Percentiles rank a stretch among this genome's conserved stretches.
phyloP scores from a whole-genome alignment of 768 basidiomycete species.

The Lanmaoa pseudosensibilis region DNA sequence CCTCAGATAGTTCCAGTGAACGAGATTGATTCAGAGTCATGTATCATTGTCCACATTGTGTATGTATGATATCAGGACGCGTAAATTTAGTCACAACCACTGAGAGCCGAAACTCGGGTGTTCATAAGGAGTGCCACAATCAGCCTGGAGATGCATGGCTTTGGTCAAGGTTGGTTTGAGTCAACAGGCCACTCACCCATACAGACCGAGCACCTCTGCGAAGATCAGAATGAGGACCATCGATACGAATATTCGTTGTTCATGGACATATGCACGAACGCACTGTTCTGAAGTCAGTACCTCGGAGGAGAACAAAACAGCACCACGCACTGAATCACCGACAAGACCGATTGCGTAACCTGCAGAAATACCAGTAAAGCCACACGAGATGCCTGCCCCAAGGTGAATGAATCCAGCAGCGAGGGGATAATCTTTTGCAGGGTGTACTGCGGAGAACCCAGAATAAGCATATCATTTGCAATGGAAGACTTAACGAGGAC shows the following conservation, averaged over 20 bases:
- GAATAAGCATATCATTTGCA: conserved; percentile 11
- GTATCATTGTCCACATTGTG: conserved; percentile 6
- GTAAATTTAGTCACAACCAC: conserved; percentile 21
- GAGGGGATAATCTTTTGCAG: conserved; percentile 69
- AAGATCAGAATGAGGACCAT: conserved; percentile 98
- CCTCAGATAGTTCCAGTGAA: conserved; percentile 16
- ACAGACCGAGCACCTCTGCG: conserved; percentile 86
- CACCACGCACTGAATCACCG: conserved; percentile 79
- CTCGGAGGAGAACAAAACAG: not conserved
- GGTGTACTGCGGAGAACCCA: conserved; percentile 48
- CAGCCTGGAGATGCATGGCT: conserved; percentile 43
- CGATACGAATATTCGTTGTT: conserved; percentile 86
- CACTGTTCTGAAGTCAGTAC: conserved; percentile 49
- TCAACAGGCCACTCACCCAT: conserved; percentile 54
- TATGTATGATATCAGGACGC: conserved; percentile 14
- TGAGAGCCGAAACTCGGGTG: conserved; percentile 57
- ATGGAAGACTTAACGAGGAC: conserved; percentile 23
- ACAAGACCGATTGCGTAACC: conserved; percentile 94
- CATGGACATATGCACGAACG: conserved; percentile 87
- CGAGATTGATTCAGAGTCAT: conserved; percentile 15
- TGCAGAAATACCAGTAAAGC: conserved; percentile 87
- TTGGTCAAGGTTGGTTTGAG: not conserved
- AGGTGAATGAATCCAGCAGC: conserved; percentile 91
- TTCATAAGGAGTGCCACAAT: conserved; percentile 94
- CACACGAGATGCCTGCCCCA: conserved; percentile 88